Evolutionary conservation across 345 rosid genomes (phyloP).

Genomic region (Alliaria petiolata): DNA sequence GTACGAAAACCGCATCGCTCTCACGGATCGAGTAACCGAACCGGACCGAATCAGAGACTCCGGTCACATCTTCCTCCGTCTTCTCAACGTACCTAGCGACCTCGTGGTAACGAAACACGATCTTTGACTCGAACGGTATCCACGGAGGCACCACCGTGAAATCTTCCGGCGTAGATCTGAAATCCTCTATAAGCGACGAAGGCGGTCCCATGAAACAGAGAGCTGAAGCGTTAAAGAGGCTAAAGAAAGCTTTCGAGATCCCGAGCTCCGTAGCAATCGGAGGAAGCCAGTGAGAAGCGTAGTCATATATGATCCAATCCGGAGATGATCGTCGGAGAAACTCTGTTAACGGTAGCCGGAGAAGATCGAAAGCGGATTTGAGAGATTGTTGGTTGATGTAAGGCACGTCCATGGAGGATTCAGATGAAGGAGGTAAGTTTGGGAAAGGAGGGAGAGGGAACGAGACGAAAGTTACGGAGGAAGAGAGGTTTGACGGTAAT

Average conservation of each 20-base stretch:
- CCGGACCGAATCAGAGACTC: constrained; percentile 43
- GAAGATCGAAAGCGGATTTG: constrained; percentile 45
- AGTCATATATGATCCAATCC: constrained; percentile 50
- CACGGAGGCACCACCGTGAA: constrained; percentile 43
- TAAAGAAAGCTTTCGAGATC: constrained; percentile 35
- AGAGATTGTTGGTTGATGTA: constrained; percentile 40
- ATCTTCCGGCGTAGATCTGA: constrained; percentile 37
- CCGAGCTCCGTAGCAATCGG: constrained; percentile 27
- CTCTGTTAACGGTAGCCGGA: constrained; percentile 13
- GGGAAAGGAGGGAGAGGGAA: constrained; percentile 22
- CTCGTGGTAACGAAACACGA: constrained; percentile 40
- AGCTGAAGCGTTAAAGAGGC: constrained; percentile 33
- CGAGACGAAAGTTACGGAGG: constrained; percentile 24
- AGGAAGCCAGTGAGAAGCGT: constrained; percentile 52
- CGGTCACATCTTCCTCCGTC: constrained; percentile 36
- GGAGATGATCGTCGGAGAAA: constrained; percentile 33
- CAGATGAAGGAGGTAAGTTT: constrained; percentile 23
- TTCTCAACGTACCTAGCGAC: constrained; percentile 38
- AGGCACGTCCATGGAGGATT: constrained; percentile 42
- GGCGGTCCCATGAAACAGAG: constrained; percentile 39
- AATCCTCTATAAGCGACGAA: neutral
- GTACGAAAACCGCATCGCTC: constrained; percentile 40
- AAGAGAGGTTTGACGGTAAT: constrained; percentile 29
- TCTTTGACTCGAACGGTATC: constrained; percentile 40
- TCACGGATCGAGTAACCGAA: constrained; percentile 31